Percentiles rank a stretch among this genome's conserved stretches.
Conservation (phyloP, 345 rosid genomes). For the Zanthoxylum bungeanum region DNA sequence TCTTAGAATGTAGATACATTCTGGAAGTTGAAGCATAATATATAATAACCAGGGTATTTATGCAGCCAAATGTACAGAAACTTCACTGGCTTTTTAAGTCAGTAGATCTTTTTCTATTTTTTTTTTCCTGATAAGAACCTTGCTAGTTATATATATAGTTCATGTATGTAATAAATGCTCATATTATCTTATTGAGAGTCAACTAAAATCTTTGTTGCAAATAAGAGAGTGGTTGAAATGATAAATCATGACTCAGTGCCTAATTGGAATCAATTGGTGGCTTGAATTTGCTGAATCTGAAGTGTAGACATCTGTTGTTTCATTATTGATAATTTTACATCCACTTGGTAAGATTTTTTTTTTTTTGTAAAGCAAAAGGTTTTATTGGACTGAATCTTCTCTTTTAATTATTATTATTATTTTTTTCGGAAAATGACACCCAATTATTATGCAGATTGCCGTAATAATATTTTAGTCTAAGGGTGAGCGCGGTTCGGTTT, state of each 20-base stretch:
- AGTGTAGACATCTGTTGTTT: not conserved
- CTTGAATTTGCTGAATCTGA: not conserved
- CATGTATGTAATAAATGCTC: constrained; percentile 14
- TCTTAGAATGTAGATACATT: constrained; percentile 4
- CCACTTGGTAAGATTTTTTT: not conserved
- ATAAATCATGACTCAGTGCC: not conserved
- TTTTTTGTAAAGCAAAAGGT: not conserved
- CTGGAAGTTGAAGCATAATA: constrained; percentile 12
- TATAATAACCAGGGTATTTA: constrained; percentile 19
- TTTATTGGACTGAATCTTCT: not conserved
- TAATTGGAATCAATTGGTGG: not conserved
- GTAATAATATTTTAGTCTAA: no score
- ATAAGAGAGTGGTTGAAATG: not conserved
- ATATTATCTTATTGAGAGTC: not conserved
- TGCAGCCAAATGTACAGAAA: constrained; percentile 60
- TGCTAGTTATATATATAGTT: constrained; percentile 7
- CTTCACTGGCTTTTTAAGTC: constrained; percentile 18
- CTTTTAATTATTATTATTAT: no score
- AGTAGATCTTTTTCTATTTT: constrained; percentile 13
- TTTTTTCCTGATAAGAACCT: constrained; percentile 2
- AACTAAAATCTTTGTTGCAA: not conserved
- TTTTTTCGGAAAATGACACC: no score
- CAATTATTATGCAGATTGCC: no score
- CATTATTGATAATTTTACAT: not conserved
- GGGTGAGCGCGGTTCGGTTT: no score